Evolutionary conservation across 1,284 basidiomycete genomes (phyloP), one percentile per base, ranked within the genome.

Genomic region (Pyrrhoderma noxium): DNA sequence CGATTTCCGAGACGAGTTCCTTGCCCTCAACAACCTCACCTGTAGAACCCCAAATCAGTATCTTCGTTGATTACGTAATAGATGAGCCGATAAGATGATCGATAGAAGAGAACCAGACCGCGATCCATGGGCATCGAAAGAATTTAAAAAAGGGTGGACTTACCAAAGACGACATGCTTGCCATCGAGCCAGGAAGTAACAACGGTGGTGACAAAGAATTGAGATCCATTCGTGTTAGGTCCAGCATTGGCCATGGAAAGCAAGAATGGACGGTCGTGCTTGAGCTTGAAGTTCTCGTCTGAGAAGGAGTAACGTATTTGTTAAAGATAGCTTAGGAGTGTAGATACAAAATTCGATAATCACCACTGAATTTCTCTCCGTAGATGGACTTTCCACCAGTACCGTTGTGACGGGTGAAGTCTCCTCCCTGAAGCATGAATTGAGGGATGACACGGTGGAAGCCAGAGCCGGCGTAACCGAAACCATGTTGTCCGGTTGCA

Each of bases 311-410:
- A 16, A 22, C 4, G 5, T 4, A 18, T 14, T 22, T 18, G 7
- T 31, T 31, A 31, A 44, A 52, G 42, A 23, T 3, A n/a, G 36
- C 13, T 27, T 16, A 13, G 35, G 38, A 42, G 3, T 7, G 7
- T 19, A 19, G 27, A 35, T 3, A 8, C 34, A 35, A 23, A 39
- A 25, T 19, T 37, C 16, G 21, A 27, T 14, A 36, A 16, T 3
- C 21, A 88, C 85, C 86, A 34, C 66, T 56, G 61, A 88, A 91
- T 60, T 82, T 85, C 55, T 80, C 75, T 14, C 94, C 95, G 58
- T 95, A 98, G 63, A 98, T 96, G 14, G 85, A 90, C 63, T 85
- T 82, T 34, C 90, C 91, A 40, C 95, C 95, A 0, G 93, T 93
- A 14, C 84, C 93, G 62, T 96, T 82, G 40, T 73, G 69, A 8